Conservation (phyloP, 352 stramenopile species). For the Globisporangium mamillatum region DNA sequence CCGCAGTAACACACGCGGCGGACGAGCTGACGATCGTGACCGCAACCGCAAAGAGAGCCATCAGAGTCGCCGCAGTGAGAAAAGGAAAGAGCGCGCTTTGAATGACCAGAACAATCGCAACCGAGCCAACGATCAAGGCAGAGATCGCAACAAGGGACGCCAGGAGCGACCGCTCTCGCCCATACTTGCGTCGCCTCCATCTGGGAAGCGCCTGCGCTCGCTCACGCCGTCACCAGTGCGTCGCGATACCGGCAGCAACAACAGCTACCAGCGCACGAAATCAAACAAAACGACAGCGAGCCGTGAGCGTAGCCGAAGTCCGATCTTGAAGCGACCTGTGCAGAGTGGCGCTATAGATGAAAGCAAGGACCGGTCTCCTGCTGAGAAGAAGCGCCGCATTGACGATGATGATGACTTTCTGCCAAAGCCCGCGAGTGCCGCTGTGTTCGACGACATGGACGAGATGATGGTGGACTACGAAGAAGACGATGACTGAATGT, state of each 20-base stretch:
- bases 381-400: conserved; percentile 21
- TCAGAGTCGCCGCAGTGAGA: conserved; percentile 15
- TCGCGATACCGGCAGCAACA: conserved; percentile 17
- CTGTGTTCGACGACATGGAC: conserved; percentile 65
- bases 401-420: conserved; percentile 28
- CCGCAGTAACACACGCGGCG: conserved; percentile 10
- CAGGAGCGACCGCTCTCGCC: conserved; percentile 4
- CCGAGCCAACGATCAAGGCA: conserved; percentile 27
- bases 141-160: conserved; percentile 14
- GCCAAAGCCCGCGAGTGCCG: conserved; percentile 32
- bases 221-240: conserved; percentile 39
- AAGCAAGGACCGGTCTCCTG: neutral
- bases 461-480: conserved; percentile 82
- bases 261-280: conserved; percentile 5
- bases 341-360: neutral
- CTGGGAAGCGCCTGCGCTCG: conserved; percentile 24
- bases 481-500: conserved; percentile 65
- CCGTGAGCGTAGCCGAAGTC: conserved; percentile 9
- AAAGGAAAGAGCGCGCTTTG: conserved; percentile 22
- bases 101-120: conserved; percentile 39
- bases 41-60: conserved; percentile 5
- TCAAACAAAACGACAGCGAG: neutral
- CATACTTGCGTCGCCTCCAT: conserved; percentile 1
- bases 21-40: conserved; percentile 6
- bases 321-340: conserved; percentile 8